Evolutionary conservation across 768 basidiomycete genomes (phyloP).

Genomic region (Tylopilus plumbeoviolaceoides): DNA sequence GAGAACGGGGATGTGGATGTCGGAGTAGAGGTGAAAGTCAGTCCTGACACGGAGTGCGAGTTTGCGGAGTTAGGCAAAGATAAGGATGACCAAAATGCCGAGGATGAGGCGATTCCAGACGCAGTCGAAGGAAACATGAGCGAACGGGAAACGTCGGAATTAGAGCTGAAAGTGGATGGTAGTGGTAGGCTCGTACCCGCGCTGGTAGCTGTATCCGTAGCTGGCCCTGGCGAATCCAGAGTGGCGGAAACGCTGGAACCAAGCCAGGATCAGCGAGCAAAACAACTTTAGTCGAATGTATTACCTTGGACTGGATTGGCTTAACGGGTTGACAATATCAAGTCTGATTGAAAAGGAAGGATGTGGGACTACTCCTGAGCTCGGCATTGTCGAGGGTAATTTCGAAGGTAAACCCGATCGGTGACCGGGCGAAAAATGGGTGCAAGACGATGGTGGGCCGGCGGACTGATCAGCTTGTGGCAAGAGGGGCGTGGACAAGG

Average conservation of each 20-base stretch:
- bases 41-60: slow-evolving; percentile 1
- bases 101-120: background rate
- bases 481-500: slow-evolving; percentile 17
- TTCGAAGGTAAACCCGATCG: slow-evolving; percentile 1
- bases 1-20: background rate
- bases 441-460: background rate
- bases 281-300: background rate
- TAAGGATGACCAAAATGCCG: background rate
- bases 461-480: slow-evolving; percentile 7
- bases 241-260: background rate
- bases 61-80: background rate
- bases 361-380: background rate
- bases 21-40: background rate
- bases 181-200: slow-evolving; percentile 18
- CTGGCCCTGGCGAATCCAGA: background rate
- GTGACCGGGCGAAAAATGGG: background rate
- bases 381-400: slow-evolving; percentile 3
- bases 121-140: background rate
- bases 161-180: slow-evolving; percentile 11
- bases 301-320: slow-evolving; percentile 12
- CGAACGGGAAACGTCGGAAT: slow-evolving; percentile 13
- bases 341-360: background rate
- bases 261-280: slow-evolving; percentile 3
- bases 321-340: background rate
- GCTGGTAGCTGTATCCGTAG: slow-evolving; percentile 8